Conservation (phyloP, 2,329 filamentous ascomycete species). For the Botrytis fabae region DNA sequence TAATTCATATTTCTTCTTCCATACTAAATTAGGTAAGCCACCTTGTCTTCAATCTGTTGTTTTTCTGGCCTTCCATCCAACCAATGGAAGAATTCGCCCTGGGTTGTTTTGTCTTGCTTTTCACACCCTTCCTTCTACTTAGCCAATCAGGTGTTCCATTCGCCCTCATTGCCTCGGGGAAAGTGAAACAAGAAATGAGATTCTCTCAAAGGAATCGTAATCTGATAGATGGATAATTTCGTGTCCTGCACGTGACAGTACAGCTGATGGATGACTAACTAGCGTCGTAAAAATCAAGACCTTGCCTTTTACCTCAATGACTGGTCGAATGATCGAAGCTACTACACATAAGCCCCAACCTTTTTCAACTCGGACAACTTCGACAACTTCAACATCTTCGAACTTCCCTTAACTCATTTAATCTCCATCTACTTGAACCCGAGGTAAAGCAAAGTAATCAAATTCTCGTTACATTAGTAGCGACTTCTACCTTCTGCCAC, state of each 20-base stretch:
- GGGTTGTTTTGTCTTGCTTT: background rate
- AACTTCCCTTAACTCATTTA: background rate
- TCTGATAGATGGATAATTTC: background rate
- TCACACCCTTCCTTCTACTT: background rate
- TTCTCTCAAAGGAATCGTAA: background rate
- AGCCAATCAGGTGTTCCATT: background rate
- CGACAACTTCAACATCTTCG: conserved; percentile 1
- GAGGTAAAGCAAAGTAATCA: conserved; percentile 22
- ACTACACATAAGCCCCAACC: background rate
- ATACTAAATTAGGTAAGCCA: background rate
- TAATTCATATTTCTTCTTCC: background rate
- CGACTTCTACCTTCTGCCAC: conserved; percentile 14
- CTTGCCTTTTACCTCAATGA: background rate
- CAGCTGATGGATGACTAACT: conserved; percentile 4
- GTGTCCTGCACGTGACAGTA: background rate
- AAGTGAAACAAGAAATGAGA: background rate
- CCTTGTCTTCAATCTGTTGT: background rate
- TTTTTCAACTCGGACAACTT: conserved; percentile 11
- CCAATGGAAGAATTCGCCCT: background rate
- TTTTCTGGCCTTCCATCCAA: background rate
- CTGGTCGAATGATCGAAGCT: conserved; percentile 10
- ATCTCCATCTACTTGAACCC: conserved; percentile 7
- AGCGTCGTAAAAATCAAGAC: conserved; percentile 1
- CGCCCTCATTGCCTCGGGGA: background rate
- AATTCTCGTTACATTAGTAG: conserved; percentile 14